A percentile compares a stretch with the other conserved stretches of the same genome.
phyloP scores from a whole-genome alignment of 768 basidiomycete genomes.

The Serpula lacrymans region DNA sequence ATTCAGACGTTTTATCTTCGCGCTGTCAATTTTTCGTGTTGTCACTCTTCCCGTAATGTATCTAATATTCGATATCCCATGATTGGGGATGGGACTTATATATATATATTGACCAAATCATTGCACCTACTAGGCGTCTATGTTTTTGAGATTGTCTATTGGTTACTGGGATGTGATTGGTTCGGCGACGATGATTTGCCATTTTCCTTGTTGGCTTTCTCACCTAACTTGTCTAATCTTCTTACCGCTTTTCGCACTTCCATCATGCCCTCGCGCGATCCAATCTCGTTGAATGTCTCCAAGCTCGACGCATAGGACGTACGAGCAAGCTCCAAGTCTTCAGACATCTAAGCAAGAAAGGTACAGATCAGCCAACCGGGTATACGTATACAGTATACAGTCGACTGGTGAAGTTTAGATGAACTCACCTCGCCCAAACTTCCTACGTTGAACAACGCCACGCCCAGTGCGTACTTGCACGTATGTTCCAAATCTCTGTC shows the following conservation, averaged over 20 bases:
- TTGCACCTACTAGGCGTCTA: too few species aligned
- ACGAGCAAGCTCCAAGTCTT: conserved; percentile 24
- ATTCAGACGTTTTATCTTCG: too few species aligned
- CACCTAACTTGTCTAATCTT: too few species aligned
- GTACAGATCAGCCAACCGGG: neutral
- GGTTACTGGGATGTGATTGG: too few species aligned
- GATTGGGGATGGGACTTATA: too few species aligned
- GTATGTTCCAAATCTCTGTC: conserved; percentile 26
- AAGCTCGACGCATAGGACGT: conserved; percentile 29
- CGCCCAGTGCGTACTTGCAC: conserved; percentile 56
- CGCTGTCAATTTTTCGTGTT: too few species aligned
- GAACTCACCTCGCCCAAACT: conserved; percentile 43
- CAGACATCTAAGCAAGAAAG: conserved; percentile 26
- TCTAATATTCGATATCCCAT: too few species aligned
- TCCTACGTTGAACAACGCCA: conserved; percentile 60
- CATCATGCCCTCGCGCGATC: conserved; percentile 31
- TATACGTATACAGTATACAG: neutral
- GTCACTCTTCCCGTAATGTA: too few species aligned
- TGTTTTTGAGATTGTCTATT: too few species aligned
- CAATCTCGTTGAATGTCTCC: conserved; percentile 26
- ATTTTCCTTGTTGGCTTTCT: too few species aligned
- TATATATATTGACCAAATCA: too few species aligned
- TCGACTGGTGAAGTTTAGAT: neutral
- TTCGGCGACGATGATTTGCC: too few species aligned
- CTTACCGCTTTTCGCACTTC: conserved; percentile 32